Base-by-base conservation (phyloP, 1,139 yeast species). In the Taphrina communis region DNA sequence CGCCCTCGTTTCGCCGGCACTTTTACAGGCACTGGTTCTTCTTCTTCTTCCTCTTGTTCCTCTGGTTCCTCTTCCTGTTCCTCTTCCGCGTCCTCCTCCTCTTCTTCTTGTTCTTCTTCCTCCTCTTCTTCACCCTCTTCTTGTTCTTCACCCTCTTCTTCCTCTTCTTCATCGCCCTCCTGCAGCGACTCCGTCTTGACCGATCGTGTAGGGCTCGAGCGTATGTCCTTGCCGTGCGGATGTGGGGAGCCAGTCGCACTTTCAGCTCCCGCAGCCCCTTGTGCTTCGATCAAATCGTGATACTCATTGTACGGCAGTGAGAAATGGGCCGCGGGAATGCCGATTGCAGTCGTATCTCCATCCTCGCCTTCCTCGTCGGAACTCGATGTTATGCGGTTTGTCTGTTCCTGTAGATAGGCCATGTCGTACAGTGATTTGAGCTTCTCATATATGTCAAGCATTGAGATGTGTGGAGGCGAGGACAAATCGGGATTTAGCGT, bases 241-340 rank as follows among this genome's bases (percentile, higher is more conserved):
- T 7, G 42, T 38, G 21, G 41, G 9, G 53, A 17, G 39, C 56
- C 56, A 11, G 60, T 12, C 17, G 60, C 17, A 44, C 53, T 39
- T 35, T 51, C 59, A 8, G 59, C 67, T 8, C 61, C 67, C 19
- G 17, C 39, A 9, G 41, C 53, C 12, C 59, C 67, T 9, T 57
- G 67, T 38, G 61, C 61, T 39, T 63, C 67, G 0, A 63, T 55
- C 21, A 63, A 21, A n/a, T 63, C 67, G n/a, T 39, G 35, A 19
- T 42, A 63, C 19, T 53, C 61, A 21, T 19, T 50, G 35, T 63
- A 63, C 41, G 67, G 67, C 56, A 63, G 11, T n/a, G 46, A 58
- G 38, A 63, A 63, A 6, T 46, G 31, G 19, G 41, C 14, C 19
- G 41, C 11, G 21, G 58, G 14, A 2, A 17, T 8, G 17, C 58